These are phyloP conservation scores for Apiospora phragmitis DNA, from an alignment of 2,329 filamentous ascomycete species.

Conservation along the genomic window DNA sequence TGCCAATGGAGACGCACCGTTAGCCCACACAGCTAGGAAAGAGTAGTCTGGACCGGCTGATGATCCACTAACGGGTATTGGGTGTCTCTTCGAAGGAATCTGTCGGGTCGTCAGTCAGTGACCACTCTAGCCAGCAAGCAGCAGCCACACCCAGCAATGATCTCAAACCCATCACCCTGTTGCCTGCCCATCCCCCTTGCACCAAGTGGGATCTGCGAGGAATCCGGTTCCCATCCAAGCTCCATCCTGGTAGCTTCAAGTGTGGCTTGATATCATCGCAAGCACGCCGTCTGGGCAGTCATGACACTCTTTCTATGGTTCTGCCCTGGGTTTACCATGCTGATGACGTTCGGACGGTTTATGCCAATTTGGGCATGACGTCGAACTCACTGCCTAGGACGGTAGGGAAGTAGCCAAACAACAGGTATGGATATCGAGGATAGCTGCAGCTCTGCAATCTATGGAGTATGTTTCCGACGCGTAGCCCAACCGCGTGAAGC, in stretches of 20 bases:
- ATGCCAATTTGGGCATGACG: constrained; percentile 12
- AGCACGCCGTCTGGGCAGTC: not conserved
- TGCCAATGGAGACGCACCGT: not conserved
- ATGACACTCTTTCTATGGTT: constrained; percentile 1
- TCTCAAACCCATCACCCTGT: not conserved
- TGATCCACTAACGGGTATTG: not conserved
- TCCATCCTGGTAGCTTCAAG: constrained; percentile 13
- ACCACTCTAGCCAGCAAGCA: not conserved
- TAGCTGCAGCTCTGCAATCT: not conserved
- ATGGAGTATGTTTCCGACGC: constrained; percentile 1
- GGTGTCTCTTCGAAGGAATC: not conserved
- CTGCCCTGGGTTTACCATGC: not conserved
- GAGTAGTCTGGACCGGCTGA: not conserved
- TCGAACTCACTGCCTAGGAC: constrained; percentile 2
- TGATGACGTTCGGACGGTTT: constrained; percentile 16
- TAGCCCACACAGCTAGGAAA: not conserved
- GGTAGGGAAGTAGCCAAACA: not conserved
- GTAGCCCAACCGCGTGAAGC: not conserved
- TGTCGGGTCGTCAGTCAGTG: not conserved
- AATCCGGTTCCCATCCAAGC: not conserved
- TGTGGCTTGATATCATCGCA: constrained; percentile 18
- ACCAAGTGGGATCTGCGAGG: constrained; percentile 3
- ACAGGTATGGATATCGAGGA: not conserved
- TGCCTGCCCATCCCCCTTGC: not conserved
- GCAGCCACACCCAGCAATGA: not conserved